A percentile compares a stretch with the other conserved stretches of the same genome.
These are phyloP conservation scores for Beta vulgaris DNA, from an alignment of 148 eudicot genomes.

Conservation along the genomic window DNA sequence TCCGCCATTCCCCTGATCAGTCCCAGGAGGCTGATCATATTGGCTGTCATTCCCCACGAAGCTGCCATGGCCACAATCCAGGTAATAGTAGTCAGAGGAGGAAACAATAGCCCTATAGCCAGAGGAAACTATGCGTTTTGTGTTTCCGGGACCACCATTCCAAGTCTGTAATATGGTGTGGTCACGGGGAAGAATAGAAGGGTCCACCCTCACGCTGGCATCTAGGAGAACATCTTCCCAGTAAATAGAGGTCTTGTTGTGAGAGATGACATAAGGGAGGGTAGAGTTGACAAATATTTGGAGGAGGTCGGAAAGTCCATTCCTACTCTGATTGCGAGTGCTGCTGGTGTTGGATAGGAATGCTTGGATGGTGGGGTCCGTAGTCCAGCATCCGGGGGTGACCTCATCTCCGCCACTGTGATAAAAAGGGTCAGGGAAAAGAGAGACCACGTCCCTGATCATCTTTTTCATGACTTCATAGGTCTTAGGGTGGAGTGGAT, in stretches of 20 bases:
- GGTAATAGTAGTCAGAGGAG: conserved; percentile 70
- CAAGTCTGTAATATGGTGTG: conserved; percentile 74
- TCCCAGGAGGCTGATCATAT: conserved; percentile 51
- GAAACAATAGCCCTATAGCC: conserved; percentile 86
- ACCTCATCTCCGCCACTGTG: conserved; percentile 86
- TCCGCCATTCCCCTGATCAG: conserved; percentile 57
- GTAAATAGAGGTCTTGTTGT: conserved; percentile 64
- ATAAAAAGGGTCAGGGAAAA: conserved; percentile 69
- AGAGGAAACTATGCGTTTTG: conserved; percentile 55
- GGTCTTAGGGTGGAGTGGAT: conserved; percentile 78
- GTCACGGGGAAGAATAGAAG: conserved; percentile 52
- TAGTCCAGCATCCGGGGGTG: conserved; percentile 75
- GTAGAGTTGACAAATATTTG: conserved; percentile 69
- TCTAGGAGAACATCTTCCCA: conserved; percentile 89
- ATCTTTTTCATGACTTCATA: conserved; percentile 58
- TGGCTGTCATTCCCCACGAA: conserved; percentile 68
- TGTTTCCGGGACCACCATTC: conserved; percentile 66
- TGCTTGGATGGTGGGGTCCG: conserved; percentile 58
- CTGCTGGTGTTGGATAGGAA: conserved; percentile 41
- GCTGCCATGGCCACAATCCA: conserved; percentile 93
- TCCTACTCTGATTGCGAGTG: conserved; percentile 16
- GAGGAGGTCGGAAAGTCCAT: conserved; percentile 51
- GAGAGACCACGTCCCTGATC: conserved; percentile 45
- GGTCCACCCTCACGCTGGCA: conserved; percentile 35
- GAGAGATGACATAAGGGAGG: conserved; percentile 51